A percentile compares a stretch with the other conserved stretches of the same genome.
These are phyloP conservation scores for Tieghemostelium lacteum DNA, from an alignment of 78 protist genomes.

Conservation along the genomic window DNA sequence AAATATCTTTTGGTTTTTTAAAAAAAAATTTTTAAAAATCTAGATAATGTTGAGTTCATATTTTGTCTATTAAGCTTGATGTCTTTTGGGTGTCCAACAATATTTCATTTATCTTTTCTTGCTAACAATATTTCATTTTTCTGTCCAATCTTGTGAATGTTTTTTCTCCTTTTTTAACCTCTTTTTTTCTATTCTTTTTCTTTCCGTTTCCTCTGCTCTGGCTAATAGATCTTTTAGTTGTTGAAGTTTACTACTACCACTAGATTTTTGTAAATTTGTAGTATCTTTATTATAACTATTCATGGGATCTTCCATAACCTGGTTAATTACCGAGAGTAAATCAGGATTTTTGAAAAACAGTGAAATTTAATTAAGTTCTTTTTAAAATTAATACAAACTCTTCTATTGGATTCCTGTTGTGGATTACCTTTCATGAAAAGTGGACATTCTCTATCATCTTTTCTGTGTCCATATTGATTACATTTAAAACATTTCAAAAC, in stretches of 20 bases:
- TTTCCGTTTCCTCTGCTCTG: slow-evolving; percentile 29
- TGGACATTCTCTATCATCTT: slow-evolving; percentile 47
- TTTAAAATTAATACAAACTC: background rate
- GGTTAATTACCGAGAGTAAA: no score
- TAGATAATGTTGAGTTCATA: no score
- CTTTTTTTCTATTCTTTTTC: slow-evolving; percentile 36
- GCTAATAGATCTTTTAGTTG: slow-evolving; percentile 32
- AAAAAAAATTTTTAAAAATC: no score
- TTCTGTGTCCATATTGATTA: slow-evolving; percentile 52
- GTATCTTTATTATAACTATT: slow-evolving; percentile 5
- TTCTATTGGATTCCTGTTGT: slow-evolving; percentile 1
- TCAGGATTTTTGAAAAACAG: no score
- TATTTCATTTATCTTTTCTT: no score
- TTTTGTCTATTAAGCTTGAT: no score
- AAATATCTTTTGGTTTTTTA: no score
- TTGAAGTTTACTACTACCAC: background rate
- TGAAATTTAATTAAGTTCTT: no score
- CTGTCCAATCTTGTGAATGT: no score
- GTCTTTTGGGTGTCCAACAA: no score
- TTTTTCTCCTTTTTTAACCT: slow-evolving; percentile 13
- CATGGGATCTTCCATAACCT: slow-evolving; percentile 42
- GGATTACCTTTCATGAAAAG: background rate
- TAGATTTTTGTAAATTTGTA: background rate
- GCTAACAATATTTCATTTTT: no score
- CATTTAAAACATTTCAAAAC: slow-evolving; percentile 80